Base-by-base conservation (phyloP, 1,284 basidiomycete genomes). In the Sphaerobolus stellatus region DNA sequence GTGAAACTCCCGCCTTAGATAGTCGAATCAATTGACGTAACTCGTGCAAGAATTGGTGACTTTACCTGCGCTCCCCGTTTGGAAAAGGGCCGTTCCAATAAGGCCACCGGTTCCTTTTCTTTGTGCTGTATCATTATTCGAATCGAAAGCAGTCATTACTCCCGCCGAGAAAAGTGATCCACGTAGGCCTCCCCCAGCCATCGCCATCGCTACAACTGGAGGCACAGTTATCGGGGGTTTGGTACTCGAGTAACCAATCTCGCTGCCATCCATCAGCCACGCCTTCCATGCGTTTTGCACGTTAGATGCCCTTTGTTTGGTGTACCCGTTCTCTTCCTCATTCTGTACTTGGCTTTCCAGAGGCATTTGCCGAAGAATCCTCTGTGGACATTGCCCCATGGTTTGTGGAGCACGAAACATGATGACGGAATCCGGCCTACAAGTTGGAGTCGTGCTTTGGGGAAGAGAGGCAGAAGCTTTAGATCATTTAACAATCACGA, bases 31-130 rank as follows among this genome's bases (percentile, higher is more conserved):
- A 24, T 22, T 30, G 28, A 13, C 36, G 13, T 14, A 25, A 45
- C 18, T 25, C 27, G 18, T 24, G 24, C 27, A 8, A 16, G 16
- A 7, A 48, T n/a, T 16, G 29, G 0, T 27, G 66, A n/a, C n/a
- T 70, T 48, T 56, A 80, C 85, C 86, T 52, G 84, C 86, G 1
- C 87, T 71, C 1, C 77, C 83, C 9, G 79, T 66, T 29, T 86
- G 65, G 68, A 88, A 88, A 1, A 81, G 81, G 11, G 79, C 64
- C 27, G 84, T 80, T 64, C 88, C 86, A 34, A 88, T 68, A 1
- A 88, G 66, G 2, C 86, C 86, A 4, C 84, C 87, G 0, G 84
- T 86, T 5, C 84, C 83, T 3, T 68, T 73, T 2, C 68, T 61
- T 60, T 78, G 79, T 16, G 84, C 72, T 14, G 78, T 73, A 1